Percentiles rank a stretch among this genome's conserved stretches.
Evolutionary conservation across 2,329 filamentous ascomycete species (phyloP).

Genomic region (Diaporthe longicolla): DNA sequence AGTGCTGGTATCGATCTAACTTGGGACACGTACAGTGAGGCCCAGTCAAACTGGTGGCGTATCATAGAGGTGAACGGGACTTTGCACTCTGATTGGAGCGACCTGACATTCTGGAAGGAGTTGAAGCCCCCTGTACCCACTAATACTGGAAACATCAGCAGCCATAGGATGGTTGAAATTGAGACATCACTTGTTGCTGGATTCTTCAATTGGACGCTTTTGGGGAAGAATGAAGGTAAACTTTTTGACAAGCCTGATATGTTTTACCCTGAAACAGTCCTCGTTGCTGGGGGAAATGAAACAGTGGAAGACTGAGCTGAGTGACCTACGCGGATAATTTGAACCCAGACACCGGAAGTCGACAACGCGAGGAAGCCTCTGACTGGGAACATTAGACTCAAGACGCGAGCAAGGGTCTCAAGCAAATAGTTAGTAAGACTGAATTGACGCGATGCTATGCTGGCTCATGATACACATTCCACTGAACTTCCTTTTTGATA

Average conservation of each 20-base stretch:
- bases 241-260: slow-evolving; percentile 3
- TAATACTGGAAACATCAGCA: background rate
- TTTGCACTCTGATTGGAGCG: slow-evolving; percentile 47
- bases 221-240: background rate
- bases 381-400: too few relatives aligned
- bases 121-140: background rate
- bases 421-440: too few relatives aligned
- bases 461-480: slow-evolving; percentile 27
- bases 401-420: background rate
- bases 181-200: slow-evolving; percentile 23
- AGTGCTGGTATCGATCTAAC: slow-evolving; percentile 26
- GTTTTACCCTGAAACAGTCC: slow-evolving; percentile 3
- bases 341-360: background rate
- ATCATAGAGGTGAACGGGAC: slow-evolving; percentile 43
- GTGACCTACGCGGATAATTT: background rate
- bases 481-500: slow-evolving; percentile 43
- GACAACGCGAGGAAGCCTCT: background rate
- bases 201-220: slow-evolving; percentile 35
- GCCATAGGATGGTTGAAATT: slow-evolving; percentile 33
- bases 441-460: background rate
- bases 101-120: slow-evolving; percentile 46
- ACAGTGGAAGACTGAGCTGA: background rate
- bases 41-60: slow-evolving; percentile 46
- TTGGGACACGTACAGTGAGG: slow-evolving; percentile 45
- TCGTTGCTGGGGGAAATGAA: background rate